Evolutionary conservation across 306 rosid genomes (phyloP), one percentile per base, ranked within the genome.

Genomic region (Quercus suber): DNA sequence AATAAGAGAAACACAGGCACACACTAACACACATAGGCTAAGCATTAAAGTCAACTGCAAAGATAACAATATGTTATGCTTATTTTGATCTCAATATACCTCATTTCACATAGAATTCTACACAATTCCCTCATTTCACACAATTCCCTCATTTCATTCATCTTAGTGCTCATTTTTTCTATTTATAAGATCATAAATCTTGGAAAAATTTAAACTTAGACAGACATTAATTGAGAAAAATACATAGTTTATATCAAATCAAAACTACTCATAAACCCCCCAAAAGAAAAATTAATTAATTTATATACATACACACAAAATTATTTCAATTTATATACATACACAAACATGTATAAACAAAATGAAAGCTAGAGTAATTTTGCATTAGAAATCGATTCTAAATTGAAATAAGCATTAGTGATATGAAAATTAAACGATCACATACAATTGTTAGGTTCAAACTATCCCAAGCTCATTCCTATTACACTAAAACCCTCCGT

Each of bases 341-440:
- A 13, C 14, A 49, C 53, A 12, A 11, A 2, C 12, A 41, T 41
- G 45, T 8, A 41, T 8, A 37, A 37, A 37, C 45, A 37, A 37
- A 37, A 49, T 49, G 53, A 49, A 49, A 59, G 30, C 27, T 11
- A 23, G 23, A 59, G 27, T 23, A 13, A 59, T 58, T 58, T 65
- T 33, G 21, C 9, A 33, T 65, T 33, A 33, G 23, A 67, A 67
- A 13, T 17, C 25, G 6, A 67, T 30, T 67, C 25, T 18, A 8
- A 19, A 67, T 67, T 33, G 7, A 67, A 23, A 23, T 6, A 55
- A 71, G 15, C 18, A 18, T 27, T 18, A 4, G 73, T 6, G 20
- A 49, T 52, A 59, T 30, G 51, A 23, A 45, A 53, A 78, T 60
- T 61, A 60, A 57, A 41, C 72, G n/a, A 70, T 70, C n/a, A 78